Percentiles rank a stretch among this genome's conserved stretches.
phyloP scores from a whole-genome alignment of 805 yeast genomes.

The Soucietia sequanensis region DNA sequence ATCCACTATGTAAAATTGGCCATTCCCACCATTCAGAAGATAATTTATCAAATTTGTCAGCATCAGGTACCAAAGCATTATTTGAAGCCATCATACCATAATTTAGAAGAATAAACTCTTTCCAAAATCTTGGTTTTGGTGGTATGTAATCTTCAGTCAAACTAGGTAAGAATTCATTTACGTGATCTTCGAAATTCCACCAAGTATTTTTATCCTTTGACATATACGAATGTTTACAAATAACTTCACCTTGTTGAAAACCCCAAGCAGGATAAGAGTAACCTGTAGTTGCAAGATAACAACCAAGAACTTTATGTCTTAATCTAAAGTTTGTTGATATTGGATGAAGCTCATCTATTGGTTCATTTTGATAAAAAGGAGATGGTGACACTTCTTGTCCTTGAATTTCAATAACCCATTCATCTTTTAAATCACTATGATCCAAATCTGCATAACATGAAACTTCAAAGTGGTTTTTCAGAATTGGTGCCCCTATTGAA shows the following conservation, averaged over 20 bases:
- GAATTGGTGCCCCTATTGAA: conserved; percentile 69
- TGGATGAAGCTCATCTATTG: conserved; percentile 59
- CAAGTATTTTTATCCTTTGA: conserved; percentile 61
- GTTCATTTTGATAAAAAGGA: conserved; percentile 46
- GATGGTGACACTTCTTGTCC: conserved; percentile 50
- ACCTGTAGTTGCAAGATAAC: conserved; percentile 78
- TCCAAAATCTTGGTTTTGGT: conserved; percentile 54
- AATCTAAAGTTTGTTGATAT: conserved; percentile 72
- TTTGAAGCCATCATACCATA: conserved; percentile 88
- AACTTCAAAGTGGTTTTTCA: conserved; percentile 71
- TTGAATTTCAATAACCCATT: conserved; percentile 87
- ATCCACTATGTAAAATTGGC: conserved; percentile 77
- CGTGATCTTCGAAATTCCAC: conserved; percentile 81
- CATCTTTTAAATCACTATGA: conserved; percentile 77
- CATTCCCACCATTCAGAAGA: conserved; percentile 84
- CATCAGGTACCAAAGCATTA: conserved; percentile 77
- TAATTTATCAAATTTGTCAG: conserved; percentile 67
- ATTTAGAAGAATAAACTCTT: conserved; percentile 71
- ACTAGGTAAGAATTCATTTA: conserved; percentile 43
- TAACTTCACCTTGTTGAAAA: conserved; percentile 77
- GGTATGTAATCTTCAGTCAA: conserved; percentile 34
- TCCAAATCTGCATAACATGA: conserved; percentile 78
- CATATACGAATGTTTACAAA: conserved; percentile 56
- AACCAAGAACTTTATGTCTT: conserved; percentile 59
- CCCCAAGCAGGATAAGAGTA: conserved; percentile 77